A percentile compares a stretch with the other conserved stretches of the same genome.
Evolutionary conservation across 768 basidiomycete genomes (phyloP).

Genomic region (Boletus edulis): DNA sequence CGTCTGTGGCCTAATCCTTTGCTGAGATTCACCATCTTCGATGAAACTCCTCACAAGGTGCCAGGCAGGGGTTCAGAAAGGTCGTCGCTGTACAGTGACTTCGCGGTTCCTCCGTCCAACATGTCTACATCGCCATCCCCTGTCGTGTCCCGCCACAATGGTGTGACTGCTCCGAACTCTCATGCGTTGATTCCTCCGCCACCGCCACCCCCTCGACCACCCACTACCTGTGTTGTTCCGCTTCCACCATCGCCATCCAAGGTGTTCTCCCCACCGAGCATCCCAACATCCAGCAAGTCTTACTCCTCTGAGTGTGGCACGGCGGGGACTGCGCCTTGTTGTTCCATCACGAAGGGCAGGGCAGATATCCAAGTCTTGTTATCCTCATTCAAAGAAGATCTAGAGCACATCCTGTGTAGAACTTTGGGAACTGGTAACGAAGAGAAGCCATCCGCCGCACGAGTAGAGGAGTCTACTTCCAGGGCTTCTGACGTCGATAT

Average conservation of each 20-base stretch:
- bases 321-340: slow-evolving; percentile 31
- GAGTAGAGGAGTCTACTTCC: neutral
- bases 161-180: neutral
- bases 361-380: slow-evolving; percentile 48
- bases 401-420: slow-evolving; percentile 45
- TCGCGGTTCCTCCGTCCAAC: neutral
- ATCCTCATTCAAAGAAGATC: slow-evolving; percentile 48
- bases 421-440: slow-evolving; percentile 30
- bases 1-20: slow-evolving; percentile 57
- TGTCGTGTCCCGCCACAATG: neutral
- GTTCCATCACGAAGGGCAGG: slow-evolving; percentile 45
- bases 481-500: neutral
- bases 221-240: slow-evolving; percentile 7
- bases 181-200: neutral
- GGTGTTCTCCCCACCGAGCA: slow-evolving; percentile 1
- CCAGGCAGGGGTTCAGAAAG: slow-evolving; percentile 14
- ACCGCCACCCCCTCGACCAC: slow-evolving; percentile 27
- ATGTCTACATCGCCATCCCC: neutral
- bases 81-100: slow-evolving; percentile 3
- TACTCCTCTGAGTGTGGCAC: neutral
- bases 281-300: neutral
- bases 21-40: slow-evolving; percentile 60
- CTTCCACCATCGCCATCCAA: slow-evolving; percentile 16
- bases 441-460: neutral
- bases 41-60: slow-evolving; percentile 44